Conservation (phyloP, 805 yeast species). For the Wickerhamomyces rabaulensis region DNA sequence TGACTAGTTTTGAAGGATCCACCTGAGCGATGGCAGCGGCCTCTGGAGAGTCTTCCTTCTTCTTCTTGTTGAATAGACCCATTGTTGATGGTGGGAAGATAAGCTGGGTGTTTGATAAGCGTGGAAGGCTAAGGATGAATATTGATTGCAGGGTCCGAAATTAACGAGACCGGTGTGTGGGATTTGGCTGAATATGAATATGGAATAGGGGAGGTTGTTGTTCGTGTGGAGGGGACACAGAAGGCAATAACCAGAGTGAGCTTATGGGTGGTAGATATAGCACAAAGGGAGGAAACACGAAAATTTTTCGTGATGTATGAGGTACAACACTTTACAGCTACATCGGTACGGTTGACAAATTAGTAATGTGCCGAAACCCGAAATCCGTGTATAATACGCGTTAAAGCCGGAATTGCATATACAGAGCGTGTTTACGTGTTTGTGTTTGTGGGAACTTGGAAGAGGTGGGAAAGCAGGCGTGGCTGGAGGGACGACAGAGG, state of each 20-base stretch:
- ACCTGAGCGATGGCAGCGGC: conserved; percentile 9
- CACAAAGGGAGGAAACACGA: too few relatives aligned
- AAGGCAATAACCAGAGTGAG: background rate
- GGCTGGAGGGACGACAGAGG: too few relatives aligned
- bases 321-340: background rate
- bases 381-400: background rate
- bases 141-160: background rate
- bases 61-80: conserved; percentile 25
- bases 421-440: too few relatives aligned
- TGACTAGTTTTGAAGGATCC: conserved; percentile 25
- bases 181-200: background rate
- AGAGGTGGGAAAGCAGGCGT: too few relatives aligned
- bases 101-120: background rate
- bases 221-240: background rate
- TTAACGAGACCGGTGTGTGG: background rate
- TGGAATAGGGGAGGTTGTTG: too few relatives aligned
- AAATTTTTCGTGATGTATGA: background rate
- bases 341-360: background rate
- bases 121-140: too few relatives aligned
- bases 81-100: conserved; percentile 4
- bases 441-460: too few relatives aligned
- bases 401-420: background rate
- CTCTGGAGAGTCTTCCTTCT: conserved; percentile 12
- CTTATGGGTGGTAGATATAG: too few relatives aligned
- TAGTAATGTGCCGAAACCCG: background rate